Evolutionary conservation across 768 basidiomycete genomes (phyloP).

Genomic region (Harrya chromipes): DNA sequence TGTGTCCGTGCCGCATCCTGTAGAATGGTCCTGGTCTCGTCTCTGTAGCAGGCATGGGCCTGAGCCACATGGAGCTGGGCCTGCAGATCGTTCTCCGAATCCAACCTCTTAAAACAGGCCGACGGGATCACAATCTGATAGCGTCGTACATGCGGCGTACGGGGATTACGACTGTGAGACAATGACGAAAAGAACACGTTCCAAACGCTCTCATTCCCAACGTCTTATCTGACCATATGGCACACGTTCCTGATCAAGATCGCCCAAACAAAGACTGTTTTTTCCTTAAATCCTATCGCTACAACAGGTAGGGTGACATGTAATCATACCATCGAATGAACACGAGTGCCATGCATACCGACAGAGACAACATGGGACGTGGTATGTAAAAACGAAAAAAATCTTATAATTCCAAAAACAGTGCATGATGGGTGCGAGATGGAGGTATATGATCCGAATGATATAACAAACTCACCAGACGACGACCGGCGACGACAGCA

Average conservation of each 20-base stretch:
- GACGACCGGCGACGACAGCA: slow-evolving; percentile 9
- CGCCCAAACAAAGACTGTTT: neutral
- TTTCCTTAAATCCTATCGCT: slow-evolving; percentile 16
- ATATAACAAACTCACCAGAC: slow-evolving; percentile 10
- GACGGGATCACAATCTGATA: too few relatives aligned
- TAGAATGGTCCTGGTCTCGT: too few relatives aligned
- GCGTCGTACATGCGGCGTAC: neutral
- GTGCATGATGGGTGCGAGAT: neutral
- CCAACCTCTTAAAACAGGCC: too few relatives aligned
- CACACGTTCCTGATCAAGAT: too few relatives aligned
- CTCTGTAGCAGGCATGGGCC: too few relatives aligned
- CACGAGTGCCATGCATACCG: slow-evolving; percentile 4
- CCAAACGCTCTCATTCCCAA: too few relatives aligned
- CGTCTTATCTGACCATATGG: too few relatives aligned
- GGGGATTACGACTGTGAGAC: too few relatives aligned
- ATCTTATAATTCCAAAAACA: slow-evolving; percentile 9
- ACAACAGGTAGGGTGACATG: slow-evolving; percentile 4
- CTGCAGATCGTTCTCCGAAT: too few relatives aligned
- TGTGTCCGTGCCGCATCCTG: too few relatives aligned
- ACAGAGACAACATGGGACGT: neutral
- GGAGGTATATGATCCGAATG: slow-evolving; percentile 3
- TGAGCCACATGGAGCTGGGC: too few relatives aligned
- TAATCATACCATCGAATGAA: neutral
- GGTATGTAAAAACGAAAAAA: neutral
- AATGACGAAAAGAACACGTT: too few relatives aligned